Evolutionary conservation across 2,329 filamentous ascomycete species (phyloP), one percentile per base, ranked within the genome.

Genomic region (Fusarium foetens): DNA sequence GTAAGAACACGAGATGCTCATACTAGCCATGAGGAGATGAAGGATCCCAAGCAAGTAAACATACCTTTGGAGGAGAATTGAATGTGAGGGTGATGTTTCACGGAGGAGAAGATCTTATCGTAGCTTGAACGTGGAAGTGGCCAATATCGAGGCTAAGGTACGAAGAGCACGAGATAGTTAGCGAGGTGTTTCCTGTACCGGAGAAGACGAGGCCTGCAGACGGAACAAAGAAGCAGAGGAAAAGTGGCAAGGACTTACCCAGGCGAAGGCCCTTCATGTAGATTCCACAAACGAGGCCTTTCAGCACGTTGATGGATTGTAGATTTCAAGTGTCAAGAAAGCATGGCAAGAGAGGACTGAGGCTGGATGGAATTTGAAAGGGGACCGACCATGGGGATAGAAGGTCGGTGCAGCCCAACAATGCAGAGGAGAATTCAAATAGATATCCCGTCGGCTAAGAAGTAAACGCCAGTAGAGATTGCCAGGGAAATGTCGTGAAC

Each of bases 251-350:
- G 2, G 21, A 54, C 38, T 41, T 21, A 54, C 46, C 25, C 4
- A 25, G 2, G 23, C 16, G 19, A 19, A 27, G 2, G 21, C 19
- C 7, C 12, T 29, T 21, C 19, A 23, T 19, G n/a, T 35, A 21
- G n/a, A 29, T 13, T 7, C 6, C 21, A 5, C 2, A 3, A 8
- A 4, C 23, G 8, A 17, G 21, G 25, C 3, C 21, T 23, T 14
- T 19, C n/a, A 11, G 29, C 12, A 14, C 16, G 29, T 53, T 21
- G 27, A 29, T 33, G 33, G 14, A n/a, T 35, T 12, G n/a, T 29
- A 25, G 19, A 29, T n/a, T 33, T 29, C 36, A 27, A 27, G 29
- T 27, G 36, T n/a, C 16, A 14, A 42, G 48, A 19, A 8, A n/a
- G 10, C 27, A 25, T 7, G 29, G 31, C 5, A 21, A 33, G 8